A percentile compares a stretch with the other conserved stretches of the same genome.
Evolutionary conservation across 345 rosid species (phyloP).

Genomic region (Eucalyptus marginata): DNA sequence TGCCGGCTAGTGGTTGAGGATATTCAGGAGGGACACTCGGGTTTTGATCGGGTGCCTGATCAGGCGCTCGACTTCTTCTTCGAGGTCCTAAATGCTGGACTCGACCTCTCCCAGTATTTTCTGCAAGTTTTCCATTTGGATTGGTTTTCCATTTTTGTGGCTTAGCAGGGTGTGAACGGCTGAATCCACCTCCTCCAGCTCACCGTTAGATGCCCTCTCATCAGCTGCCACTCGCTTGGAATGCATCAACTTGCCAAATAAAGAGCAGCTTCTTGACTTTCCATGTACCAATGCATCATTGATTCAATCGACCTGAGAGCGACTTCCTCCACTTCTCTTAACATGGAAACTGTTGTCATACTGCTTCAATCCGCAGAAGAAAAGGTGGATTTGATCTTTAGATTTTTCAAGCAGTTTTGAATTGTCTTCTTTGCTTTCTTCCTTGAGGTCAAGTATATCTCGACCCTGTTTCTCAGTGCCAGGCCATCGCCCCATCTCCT

Average conservation of each 20-base stretch:
- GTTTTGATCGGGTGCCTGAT: slow-evolving; percentile 25
- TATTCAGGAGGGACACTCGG: slow-evolving; percentile 30
- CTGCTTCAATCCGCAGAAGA: background rate
- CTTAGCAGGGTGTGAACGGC: slow-evolving; percentile 4
- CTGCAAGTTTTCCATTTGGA: background rate
- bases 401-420: slow-evolving; percentile 11
- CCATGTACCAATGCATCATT: slow-evolving; percentile 18
- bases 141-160: background rate
- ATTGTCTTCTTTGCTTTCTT: slow-evolving; percentile 24
- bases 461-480: background rate
- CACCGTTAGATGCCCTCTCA: slow-evolving; percentile 9
- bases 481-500: slow-evolving; percentile 1
- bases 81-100: slow-evolving; percentile 30
- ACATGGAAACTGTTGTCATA: background rate
- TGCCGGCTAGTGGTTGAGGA: background rate
- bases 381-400: background rate
- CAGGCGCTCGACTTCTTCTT: slow-evolving; percentile 26
- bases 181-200: slow-evolving; percentile 13
- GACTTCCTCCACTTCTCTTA: slow-evolving; percentile 17
- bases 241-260: slow-evolving; percentile 20
- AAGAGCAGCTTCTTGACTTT: slow-evolving; percentile 13
- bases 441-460: slow-evolving; percentile 29
- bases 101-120: slow-evolving; percentile 9
- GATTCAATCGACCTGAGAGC: slow-evolving; percentile 16
- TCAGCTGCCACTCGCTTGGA: slow-evolving; percentile 1